These are phyloP conservation scores for Pseudopyricularia cyperi DNA, from an alignment of 2,329 filamentous ascomycete species.

Conservation along the genomic window DNA sequence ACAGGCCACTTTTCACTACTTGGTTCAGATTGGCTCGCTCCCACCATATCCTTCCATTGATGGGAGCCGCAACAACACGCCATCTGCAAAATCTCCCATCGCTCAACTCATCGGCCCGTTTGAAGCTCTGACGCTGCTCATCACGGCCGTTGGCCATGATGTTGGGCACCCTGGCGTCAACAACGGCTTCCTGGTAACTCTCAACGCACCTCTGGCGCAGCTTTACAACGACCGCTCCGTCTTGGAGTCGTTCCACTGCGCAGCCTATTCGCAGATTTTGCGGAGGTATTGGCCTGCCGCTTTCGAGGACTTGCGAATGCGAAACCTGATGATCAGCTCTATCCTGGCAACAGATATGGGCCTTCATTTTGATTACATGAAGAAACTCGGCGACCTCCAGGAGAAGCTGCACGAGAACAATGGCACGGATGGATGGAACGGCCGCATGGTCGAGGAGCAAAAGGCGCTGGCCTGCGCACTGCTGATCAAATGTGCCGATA, in stretches of 20 bases:
- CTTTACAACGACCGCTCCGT: slow-evolving; percentile 96
- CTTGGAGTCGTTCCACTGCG: slow-evolving; percentile 93
- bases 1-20: slow-evolving; percentile 83
- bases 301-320: slow-evolving; percentile 67
- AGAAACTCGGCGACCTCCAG: slow-evolving; percentile 68
- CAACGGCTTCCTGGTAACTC: slow-evolving; percentile 85
- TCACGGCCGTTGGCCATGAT: slow-evolving; percentile 96
- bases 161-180: slow-evolving; percentile 97
- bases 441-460: slow-evolving; percentile 61
- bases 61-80: slow-evolving; percentile 1
- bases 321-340: slow-evolving; percentile 90
- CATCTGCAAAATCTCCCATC: slow-evolving; percentile 45
- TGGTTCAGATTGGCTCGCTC: slow-evolving; percentile 66
- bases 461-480: slow-evolving; percentile 76
- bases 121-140: slow-evolving; percentile 76
- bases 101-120: slow-evolving; percentile 70
- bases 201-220: slow-evolving; percentile 87
- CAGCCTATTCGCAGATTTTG: slow-evolving; percentile 90
- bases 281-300: slow-evolving; percentile 80
- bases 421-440: slow-evolving; percentile 61
- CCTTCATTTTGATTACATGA: slow-evolving; percentile 94
- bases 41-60: slow-evolving; percentile 39
- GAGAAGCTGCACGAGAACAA: slow-evolving; percentile 59
- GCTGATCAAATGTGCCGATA: slow-evolving; percentile 95
- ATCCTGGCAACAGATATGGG: slow-evolving; percentile 98